Evolutionary conservation across 2,329 filamentous ascomycete genomes (phyloP), one percentile per base, ranked within the genome.

Genomic region (Fusarium nelsonii): DNA sequence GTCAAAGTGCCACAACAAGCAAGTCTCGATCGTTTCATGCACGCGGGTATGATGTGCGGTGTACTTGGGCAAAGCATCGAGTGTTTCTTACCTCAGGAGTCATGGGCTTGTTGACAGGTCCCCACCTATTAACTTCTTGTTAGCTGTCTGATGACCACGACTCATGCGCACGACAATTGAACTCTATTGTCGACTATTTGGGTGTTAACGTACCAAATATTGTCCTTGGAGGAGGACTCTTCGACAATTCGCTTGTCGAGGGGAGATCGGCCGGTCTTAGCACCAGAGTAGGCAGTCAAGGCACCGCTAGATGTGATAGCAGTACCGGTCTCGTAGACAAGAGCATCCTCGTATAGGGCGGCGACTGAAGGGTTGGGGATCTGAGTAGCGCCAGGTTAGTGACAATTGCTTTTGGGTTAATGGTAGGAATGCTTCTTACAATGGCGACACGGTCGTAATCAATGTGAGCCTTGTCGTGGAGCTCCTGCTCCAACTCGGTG

Each of bases 21-120:
- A 44, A 49, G 48, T 49, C 61, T 58, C 52, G 43, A 43, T 56
- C 44, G 52, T 40, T 23, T 58, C 41, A 53, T 39, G 39, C 30
- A 23, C 34, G 20, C 16, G 23, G 34, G 16, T 33, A 66, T 55
- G 28, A 56, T 53, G 46, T 50, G 44, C 20, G 23, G 39, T 44
- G 15, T 56, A 37, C 20, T 57, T 49, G 43, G 48, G 61, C 57
- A 67, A 60, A 68, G 44, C 30, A 39, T 58, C 36, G 20, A 63
- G 18, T 46, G 30, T 51, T 57, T 71, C 73, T 74, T 91, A 98
- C 96, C 82, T 98, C 94, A 76, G 94, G 89, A 74, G 89, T 91
- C 96, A 99, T 99, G 79, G 95, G 92, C 89, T 98, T 98, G 88
- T 99, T 99, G 74, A 99, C 96, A 58, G 96, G 95, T 77, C 96